Conservation (phyloP, 345 rosid genomes). For the Syzygium aromaticum region DNA sequence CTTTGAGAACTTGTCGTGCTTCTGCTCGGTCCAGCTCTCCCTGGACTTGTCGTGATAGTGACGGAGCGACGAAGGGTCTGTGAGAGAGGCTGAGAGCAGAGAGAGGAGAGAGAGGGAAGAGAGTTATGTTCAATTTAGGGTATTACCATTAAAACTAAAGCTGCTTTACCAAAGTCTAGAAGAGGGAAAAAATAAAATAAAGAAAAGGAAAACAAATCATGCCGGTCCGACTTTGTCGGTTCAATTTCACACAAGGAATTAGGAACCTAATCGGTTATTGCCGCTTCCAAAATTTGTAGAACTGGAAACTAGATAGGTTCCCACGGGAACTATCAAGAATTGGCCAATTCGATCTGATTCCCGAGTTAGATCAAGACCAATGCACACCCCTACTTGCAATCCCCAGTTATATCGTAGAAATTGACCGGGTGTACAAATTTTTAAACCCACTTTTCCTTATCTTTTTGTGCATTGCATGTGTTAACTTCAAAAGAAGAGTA, state of each 20-base stretch:
- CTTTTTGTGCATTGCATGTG: neutral
- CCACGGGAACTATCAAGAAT: neutral
- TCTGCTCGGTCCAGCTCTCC: neutral
- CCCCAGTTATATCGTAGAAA: neutral
- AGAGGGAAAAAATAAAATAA: neutral
- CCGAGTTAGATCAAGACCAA: neutral
- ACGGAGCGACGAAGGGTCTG: neutral
- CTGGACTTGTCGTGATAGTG: neutral
- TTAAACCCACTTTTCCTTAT: neutral
- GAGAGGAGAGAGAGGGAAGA: neutral
- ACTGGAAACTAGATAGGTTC: neutral
- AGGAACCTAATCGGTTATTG: neutral
- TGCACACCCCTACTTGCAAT: neutral
- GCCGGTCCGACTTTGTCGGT: neutral
- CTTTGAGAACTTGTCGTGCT: neutral
- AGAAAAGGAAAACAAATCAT: neutral
- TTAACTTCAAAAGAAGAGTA: neutral
- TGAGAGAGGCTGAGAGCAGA: neutral
- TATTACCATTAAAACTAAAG: neutral
- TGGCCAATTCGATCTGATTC: accelerated
- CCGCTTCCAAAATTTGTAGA: neutral
- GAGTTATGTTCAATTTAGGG: neutral
- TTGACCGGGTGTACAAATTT: neutral
- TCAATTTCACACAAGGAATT: neutral
- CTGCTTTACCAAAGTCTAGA: neutral